phyloP scores from a whole-genome alignment of 2,329 filamentous ascomycete species.

The Macrophomina tecta region DNA sequence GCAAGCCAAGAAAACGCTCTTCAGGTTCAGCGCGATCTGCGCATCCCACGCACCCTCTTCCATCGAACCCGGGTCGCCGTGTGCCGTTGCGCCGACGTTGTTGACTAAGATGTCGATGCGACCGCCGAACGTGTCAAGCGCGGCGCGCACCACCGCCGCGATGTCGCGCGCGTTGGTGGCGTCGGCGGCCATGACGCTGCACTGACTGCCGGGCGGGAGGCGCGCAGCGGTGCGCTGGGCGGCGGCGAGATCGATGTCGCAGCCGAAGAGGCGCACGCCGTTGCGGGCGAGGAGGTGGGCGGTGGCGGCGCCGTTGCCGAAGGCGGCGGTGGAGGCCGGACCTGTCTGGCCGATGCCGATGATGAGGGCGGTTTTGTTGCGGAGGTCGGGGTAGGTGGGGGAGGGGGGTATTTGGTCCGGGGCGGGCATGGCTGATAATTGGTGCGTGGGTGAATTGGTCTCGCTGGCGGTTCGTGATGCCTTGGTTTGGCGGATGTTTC shows the following conservation, averaged over 20 bases:
- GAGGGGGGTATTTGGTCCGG: not conserved
- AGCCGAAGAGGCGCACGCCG: constrained; percentile 27
- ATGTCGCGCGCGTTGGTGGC: not conserved
- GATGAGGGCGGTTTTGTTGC: constrained; percentile 16
- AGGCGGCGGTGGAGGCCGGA: constrained; percentile 6
- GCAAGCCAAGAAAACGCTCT: constrained; percentile 60
- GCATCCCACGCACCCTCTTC: constrained; percentile 57
- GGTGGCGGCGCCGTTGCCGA: constrained; percentile 28
- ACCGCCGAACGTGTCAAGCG: constrained; percentile 37
- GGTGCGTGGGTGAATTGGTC: not conserved
- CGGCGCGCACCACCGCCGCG: not conserved
- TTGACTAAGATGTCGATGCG: constrained; percentile 20
- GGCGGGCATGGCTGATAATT: not conserved
- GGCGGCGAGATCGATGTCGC: constrained; percentile 18
- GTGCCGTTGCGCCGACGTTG: constrained; percentile 39
- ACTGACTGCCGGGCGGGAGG: constrained; percentile 6
- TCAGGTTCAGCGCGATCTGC: constrained; percentile 63
- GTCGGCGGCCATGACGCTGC: constrained; percentile 29
- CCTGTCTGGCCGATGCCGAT: constrained; percentile 27
- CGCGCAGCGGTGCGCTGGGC: constrained; percentile 18
- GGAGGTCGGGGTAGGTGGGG: constrained; percentile 30
- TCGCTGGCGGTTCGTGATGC: not conserved
- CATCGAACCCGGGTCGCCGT: constrained; percentile 58
- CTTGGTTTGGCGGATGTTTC: not conserved
- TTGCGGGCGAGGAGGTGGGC: constrained; percentile 20